Evolutionary conservation across 2,329 filamentous ascomycete species (phyloP).

Genomic region (Rugonectria rugulosa): DNA sequence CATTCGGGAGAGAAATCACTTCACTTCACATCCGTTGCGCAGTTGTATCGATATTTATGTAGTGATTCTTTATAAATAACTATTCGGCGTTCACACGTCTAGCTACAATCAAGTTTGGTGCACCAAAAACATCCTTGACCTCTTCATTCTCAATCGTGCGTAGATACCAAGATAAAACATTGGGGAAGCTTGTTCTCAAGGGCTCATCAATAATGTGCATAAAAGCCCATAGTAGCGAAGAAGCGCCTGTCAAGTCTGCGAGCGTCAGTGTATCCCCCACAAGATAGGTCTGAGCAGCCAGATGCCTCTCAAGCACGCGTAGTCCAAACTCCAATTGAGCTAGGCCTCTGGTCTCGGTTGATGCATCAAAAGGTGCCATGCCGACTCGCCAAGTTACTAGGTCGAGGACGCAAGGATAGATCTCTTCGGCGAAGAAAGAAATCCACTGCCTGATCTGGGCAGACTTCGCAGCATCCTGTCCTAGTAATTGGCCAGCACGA

Average conservation of each 20-base stretch:
- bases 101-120: too few relatives aligned
- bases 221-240: neutral
- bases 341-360: neutral
- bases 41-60: too few relatives aligned
- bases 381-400: neutral
- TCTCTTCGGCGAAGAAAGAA: neutral
- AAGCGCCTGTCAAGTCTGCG: neutral
- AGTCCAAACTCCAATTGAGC: neutral
- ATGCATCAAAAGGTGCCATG: neutral
- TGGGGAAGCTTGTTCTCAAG: neutral
- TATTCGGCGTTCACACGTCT: too few relatives aligned
- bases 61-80: too few relatives aligned
- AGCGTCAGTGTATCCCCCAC: neutral
- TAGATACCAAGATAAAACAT: neutral
- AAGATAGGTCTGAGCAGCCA: neutral
- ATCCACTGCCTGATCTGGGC: constrained; percentile 1
- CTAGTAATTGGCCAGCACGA: neutral
- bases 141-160: neutral
- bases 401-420: neutral
- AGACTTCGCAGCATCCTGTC: neutral
- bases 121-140: neutral
- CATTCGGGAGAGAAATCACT: too few relatives aligned
- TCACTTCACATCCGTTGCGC: too few relatives aligned
- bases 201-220: neutral
- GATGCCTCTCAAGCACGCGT: neutral